These are phyloP conservation scores for Candida pini DNA, from an alignment of 805 yeast species.

Conservation along the genomic window DNA sequence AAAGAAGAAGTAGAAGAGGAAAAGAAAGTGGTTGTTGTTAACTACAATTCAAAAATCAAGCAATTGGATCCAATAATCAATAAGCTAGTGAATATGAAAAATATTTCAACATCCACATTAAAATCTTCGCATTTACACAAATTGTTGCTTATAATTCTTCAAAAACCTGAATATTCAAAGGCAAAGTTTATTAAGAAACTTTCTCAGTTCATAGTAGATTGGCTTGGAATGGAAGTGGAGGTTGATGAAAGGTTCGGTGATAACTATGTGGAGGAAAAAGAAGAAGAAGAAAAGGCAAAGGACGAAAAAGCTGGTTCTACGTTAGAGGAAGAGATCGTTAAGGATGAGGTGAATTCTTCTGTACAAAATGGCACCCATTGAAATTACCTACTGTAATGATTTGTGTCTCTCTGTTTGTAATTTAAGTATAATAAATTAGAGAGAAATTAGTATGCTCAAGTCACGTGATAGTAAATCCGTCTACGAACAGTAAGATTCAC, in stretches of 20 bases:
- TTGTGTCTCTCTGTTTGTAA: too few relatives aligned
- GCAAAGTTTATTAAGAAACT: slow-evolving; percentile 15
- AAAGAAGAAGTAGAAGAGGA: slow-evolving; percentile 5
- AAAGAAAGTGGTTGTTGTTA: slow-evolving; percentile 8
- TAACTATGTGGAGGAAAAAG: slow-evolving; percentile 19
- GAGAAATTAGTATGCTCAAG: too few relatives aligned
- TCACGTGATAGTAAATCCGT: too few relatives aligned
- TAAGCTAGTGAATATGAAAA: slow-evolving; percentile 16
- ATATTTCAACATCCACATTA: slow-evolving; percentile 26
- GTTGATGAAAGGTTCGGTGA: slow-evolving; percentile 26
- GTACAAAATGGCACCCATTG: too few relatives aligned
- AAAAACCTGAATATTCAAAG: slow-evolving; percentile 30
- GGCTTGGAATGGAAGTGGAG: slow-evolving; percentile 24
- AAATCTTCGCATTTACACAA: slow-evolving; percentile 28
- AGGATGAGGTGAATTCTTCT: too few relatives aligned
- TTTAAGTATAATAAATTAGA: too few relatives aligned
- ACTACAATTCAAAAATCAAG: slow-evolving; percentile 17
- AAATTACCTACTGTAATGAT: too few relatives aligned
- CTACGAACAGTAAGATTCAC: too few relatives aligned
- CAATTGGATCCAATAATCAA: slow-evolving; percentile 19
- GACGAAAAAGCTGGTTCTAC: slow-evolving; percentile 1
- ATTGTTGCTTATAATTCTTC: slow-evolving; percentile 28
- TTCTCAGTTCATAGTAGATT: slow-evolving; percentile 15
- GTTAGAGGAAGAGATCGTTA: too few relatives aligned
- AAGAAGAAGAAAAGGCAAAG: slow-evolving; percentile 13